Percentiles rank a stretch among this genome's conserved stretches.
These are phyloP conservation scores for Colletotrichum tanaceti DNA, from an alignment of 2,329 filamentous ascomycete species.

Conservation along the genomic window DNA sequence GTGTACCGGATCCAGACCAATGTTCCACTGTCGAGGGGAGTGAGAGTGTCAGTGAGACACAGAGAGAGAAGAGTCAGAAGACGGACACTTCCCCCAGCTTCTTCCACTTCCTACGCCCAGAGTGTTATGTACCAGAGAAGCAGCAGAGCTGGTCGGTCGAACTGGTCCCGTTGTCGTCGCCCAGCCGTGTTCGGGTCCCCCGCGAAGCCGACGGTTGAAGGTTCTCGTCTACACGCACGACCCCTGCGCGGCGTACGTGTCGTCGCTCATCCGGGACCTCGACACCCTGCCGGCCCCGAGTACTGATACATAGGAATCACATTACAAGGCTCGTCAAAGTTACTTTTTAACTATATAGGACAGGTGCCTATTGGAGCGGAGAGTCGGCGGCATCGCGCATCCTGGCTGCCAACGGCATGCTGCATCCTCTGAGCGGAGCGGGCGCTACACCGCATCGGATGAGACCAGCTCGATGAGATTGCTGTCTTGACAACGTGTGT, in stretches of 20 bases:
- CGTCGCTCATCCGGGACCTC: constrained; percentile 5
- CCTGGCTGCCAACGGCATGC: not conserved
- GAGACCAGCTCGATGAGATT: too few species aligned
- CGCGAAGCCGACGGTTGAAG: constrained; percentile 73
- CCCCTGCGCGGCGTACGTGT: constrained; percentile 45
- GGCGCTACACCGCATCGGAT: too few species aligned
- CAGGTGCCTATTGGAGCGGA: constrained; percentile 15
- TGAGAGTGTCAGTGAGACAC: too few species aligned
- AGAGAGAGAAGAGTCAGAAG: not conserved
- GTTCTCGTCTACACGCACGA: constrained; percentile 74
- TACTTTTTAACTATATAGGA: too few species aligned
- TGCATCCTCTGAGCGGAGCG: not conserved
- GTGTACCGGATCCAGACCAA: not conserved
- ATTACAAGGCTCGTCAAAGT: too few species aligned
- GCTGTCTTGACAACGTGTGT: too few species aligned
- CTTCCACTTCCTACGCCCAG: constrained; percentile 69
- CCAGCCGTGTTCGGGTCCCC: constrained; percentile 57
- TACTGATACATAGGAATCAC: too few species aligned
- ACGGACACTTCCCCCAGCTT: constrained; percentile 54
- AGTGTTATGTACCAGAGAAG: constrained; percentile 63
- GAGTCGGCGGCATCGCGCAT: constrained; percentile 4
- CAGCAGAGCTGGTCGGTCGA: constrained; percentile 66
- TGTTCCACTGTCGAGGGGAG: not conserved
- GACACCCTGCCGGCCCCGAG: constrained; percentile 44
- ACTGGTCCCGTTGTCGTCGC: constrained; percentile 1